These are phyloP conservation scores for Ganoderma lucidum DNA, from an alignment of 1,284 basidiomycete genomes.

Conservation along the genomic window DNA sequence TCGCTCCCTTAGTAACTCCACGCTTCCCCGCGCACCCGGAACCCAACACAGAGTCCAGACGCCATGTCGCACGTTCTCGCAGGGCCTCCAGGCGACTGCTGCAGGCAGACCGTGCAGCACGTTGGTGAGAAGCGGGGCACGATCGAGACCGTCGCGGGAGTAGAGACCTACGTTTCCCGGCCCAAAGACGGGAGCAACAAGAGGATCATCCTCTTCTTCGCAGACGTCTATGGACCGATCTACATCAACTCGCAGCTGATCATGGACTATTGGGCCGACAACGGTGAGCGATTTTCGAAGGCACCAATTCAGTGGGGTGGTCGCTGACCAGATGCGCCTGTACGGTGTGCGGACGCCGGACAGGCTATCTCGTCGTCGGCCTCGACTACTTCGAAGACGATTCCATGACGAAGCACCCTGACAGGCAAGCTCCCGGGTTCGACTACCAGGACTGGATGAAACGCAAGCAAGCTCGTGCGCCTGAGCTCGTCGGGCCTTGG, in stretches of 20 bases:
- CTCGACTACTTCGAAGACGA: constrained; percentile 68
- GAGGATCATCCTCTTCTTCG: constrained; percentile 54
- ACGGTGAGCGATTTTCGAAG: constrained; percentile 42
- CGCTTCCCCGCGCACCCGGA: not conserved
- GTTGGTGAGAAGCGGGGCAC: constrained; percentile 55
- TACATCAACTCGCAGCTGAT: constrained; percentile 59
- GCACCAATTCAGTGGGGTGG: not conserved
- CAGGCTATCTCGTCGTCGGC: constrained; percentile 62
- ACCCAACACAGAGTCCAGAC: not conserved
- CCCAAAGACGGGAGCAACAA: constrained; percentile 47
- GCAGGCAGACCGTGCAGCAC: constrained; percentile 58
- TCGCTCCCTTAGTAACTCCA: not conserved
- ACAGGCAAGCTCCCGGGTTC: constrained; percentile 45
- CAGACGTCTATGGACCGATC: constrained; percentile 57
- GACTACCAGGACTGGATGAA: constrained; percentile 50
- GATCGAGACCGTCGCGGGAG: constrained; percentile 50
- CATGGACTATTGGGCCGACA: constrained; percentile 61
- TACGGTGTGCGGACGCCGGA: not conserved
- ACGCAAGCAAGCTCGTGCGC: constrained; percentile 45
- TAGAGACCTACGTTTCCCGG: constrained; percentile 61
- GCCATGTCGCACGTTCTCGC: constrained; percentile 45
- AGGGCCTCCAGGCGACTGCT: constrained; percentile 50
- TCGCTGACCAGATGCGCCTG: not conserved
- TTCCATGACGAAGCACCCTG: constrained; percentile 45
- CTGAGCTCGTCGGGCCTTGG: constrained; percentile 54